Evolutionary conservation across 352 stramenopile genomes (phyloP).

Genomic region (Elongisporangium prolatum): DNA sequence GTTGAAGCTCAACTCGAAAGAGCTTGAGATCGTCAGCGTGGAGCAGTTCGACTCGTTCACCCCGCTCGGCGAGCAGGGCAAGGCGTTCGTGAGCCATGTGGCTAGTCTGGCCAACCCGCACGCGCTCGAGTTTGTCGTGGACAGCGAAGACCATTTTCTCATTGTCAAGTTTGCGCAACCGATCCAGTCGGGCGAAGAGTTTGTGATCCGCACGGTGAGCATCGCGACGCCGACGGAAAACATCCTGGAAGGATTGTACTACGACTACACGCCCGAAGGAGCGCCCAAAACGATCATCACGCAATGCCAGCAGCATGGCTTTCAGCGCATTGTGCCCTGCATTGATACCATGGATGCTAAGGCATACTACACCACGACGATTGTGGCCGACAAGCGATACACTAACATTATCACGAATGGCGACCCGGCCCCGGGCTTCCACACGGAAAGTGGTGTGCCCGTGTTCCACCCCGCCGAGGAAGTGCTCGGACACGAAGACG

Average conservation of each 20-base stretch:
- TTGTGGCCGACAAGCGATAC: conserved; percentile 65
- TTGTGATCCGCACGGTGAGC: conserved; percentile 64
- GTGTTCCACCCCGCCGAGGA: conserved; percentile 53
- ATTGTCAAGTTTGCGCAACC: conserved; percentile 50
- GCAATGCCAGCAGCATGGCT: conserved; percentile 78
- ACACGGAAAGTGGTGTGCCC: conserved; percentile 49
- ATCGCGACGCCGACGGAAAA: conserved; percentile 66
- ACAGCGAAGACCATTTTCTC: conserved; percentile 70
- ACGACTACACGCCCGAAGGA: conserved; percentile 65
- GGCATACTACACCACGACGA: conserved; percentile 77
- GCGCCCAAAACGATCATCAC: conserved; percentile 77
- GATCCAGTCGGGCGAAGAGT: conserved; percentile 51
- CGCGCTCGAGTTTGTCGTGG: conserved; percentile 43
- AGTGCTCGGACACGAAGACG: conserved; percentile 44
- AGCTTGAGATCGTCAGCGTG: conserved; percentile 58
- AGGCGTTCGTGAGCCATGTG: conserved; percentile 60
- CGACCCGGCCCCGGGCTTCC: conserved; percentile 61
- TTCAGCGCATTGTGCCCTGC: conserved; percentile 73
- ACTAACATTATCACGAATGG: conserved; percentile 83
- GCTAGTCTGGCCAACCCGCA: conserved; percentile 38
- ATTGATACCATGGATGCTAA: conserved; percentile 82
- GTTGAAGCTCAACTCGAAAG: conserved; percentile 74
- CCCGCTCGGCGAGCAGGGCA: conserved; percentile 21
- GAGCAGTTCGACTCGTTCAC: conserved; percentile 46
- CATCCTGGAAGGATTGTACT: conserved; percentile 78